A percentile compares a stretch with the other conserved stretches of the same genome.
phyloP scores from a whole-genome alignment of 345 rosid genomes.

The Adansonia digitata region DNA sequence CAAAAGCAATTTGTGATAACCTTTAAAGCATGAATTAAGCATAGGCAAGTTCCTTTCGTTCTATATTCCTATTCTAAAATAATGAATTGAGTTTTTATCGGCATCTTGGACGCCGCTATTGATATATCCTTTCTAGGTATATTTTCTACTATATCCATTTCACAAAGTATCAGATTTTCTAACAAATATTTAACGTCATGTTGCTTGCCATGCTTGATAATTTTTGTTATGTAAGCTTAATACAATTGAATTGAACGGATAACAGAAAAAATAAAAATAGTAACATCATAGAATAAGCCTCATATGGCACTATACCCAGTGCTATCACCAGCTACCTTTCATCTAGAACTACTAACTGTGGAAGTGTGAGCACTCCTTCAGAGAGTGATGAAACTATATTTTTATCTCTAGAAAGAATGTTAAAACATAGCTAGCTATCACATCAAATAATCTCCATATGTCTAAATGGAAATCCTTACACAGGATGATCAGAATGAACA shows the following conservation, averaged over 20 bases:
- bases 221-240: neutral
- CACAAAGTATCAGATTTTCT: no score
- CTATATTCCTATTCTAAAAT: no score
- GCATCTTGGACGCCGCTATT: no score
- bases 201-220: no score
- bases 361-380: neutral
- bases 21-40: neutral
- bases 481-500: neutral
- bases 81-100: no score
- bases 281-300: neutral
- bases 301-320: slow-evolving; percentile 3
- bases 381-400: neutral
- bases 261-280: neutral
- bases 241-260: neutral
- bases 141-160: no score
- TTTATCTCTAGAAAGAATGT: neutral
- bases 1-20: neutral
- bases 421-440: neutral
- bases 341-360: neutral
- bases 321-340: neutral
- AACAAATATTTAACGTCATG: no score
- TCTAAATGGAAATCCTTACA: neutral
- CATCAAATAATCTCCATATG: neutral
- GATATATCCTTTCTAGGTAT: no score
- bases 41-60: no score